Conservation (phyloP, 1,284 basidiomycete genomes). For the Termitomyces sp. region DNA sequence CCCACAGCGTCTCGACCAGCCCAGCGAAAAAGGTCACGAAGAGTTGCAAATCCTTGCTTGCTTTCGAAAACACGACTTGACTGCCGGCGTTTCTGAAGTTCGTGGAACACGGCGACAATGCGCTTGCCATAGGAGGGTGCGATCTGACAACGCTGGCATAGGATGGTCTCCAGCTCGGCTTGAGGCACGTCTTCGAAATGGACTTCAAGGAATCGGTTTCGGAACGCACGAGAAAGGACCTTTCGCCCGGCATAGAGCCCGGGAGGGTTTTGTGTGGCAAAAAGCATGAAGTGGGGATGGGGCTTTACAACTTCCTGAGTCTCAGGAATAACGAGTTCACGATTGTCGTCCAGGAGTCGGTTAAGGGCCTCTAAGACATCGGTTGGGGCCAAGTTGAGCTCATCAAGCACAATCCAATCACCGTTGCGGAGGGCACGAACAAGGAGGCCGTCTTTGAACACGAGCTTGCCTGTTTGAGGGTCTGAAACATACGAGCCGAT, state of each 20-base stretch:
- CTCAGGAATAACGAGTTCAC: constrained; percentile 94
- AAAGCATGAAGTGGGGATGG: constrained; percentile 96
- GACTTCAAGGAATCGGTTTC: constrained; percentile 98
- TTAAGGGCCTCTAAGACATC: constrained; percentile 98
- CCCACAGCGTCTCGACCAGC: constrained; percentile 84
- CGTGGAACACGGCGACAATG: constrained; percentile 91
- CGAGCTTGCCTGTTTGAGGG: constrained; percentile 84
- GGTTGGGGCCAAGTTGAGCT: constrained; percentile 95
- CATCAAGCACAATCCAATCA: constrained; percentile 98
- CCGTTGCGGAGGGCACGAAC: constrained; percentile 90
- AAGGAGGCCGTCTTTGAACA: constrained; percentile 92
- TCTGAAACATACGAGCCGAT: constrained; percentile 96
- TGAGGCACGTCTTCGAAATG: constrained; percentile 98
- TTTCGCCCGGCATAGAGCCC: constrained; percentile 98
- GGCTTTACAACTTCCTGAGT: constrained; percentile 94
- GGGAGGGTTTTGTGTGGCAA: constrained; percentile 97
- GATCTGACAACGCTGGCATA: constrained; percentile 85
- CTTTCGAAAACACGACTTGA: constrained; percentile 93
- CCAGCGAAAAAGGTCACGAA: constrained; percentile 98
- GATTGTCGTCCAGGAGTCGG: constrained; percentile 94
- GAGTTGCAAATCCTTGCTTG: constrained; percentile 93
- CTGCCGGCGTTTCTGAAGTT: constrained; percentile 90
- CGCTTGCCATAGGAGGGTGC: constrained; percentile 89
- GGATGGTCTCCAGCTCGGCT: constrained; percentile 87
- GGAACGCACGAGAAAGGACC: constrained; percentile 91